phyloP scores from a whole-genome alignment of 495 filamentous ascomycete genomes.

The Oidiodendron maius region DNA sequence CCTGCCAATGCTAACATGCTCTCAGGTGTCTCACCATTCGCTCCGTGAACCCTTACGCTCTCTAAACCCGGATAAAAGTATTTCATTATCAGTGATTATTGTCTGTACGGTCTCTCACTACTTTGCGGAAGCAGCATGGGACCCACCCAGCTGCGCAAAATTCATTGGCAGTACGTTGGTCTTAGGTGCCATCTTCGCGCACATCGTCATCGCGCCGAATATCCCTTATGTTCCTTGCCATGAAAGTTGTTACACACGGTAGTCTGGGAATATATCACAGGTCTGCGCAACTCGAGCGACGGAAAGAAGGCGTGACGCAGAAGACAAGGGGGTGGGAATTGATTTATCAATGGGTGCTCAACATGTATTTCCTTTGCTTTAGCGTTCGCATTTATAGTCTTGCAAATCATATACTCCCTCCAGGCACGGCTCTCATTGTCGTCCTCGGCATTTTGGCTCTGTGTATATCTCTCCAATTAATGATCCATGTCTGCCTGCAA shows the following conservation, averaged over 20 bases:
- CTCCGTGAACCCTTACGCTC: conserved; percentile 92
- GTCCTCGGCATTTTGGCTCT: not conserved
- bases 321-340: conserved; percentile 9
- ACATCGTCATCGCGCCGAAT: not conserved
- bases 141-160: not conserved
- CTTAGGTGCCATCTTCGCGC: not conserved
- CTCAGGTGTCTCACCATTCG: conserved; percentile 91
- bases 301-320: conserved; percentile 2
- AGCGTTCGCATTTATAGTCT: conserved; percentile 23
- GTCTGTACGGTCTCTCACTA: not conserved
- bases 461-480: not conserved
- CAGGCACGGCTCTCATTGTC: not conserved
- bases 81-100: not conserved
- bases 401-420: conserved; percentile 19
- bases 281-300: not conserved
- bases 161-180: not conserved
- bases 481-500: not conserved
- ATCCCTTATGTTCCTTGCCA: conserved; percentile 9
- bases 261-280: conserved; percentile 1
- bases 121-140: not conserved
- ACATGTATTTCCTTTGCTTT: conserved; percentile 26
- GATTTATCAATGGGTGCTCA: conserved; percentile 17
- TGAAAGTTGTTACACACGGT: not conserved
- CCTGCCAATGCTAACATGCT: conserved; percentile 9
- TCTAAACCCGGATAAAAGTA: conserved; percentile 40